Base-by-base conservation (phyloP, 805 yeast species). In the Teunomyces barrocoloradensis region DNA sequence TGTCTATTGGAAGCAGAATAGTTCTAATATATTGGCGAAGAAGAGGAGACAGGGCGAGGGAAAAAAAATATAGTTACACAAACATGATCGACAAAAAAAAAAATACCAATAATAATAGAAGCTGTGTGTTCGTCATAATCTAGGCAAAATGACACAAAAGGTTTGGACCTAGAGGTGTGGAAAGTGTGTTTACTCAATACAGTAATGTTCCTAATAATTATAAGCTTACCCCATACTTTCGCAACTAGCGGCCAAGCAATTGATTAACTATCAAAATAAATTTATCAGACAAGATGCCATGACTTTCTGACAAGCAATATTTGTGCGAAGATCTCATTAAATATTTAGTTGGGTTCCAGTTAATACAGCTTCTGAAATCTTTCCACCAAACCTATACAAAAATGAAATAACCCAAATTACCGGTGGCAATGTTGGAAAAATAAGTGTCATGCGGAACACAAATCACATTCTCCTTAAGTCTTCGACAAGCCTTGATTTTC, bases 61-160 rank as follows among this genome's bases (percentile, higher is more conserved):
- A 40, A 17, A 40, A 27, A 37, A 37, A 37, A 37, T 20, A 37
- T 21, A 21, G 25, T 37, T 37, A 37, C 40, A 37, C 40, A 37
- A 37, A 34, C 20, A 15, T 12, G 6, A 37, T n/a, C 29, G n/a
- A 27, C 40, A n/a, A 37, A 21, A 20, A n/a, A n/a, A 37, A 25
- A 6, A 25, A 25, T 25, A 25, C 11, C 9, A 25, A 25, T 25
- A 25, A 23, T 37, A 34, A 32, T 32, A 32, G 17, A 32, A 32
- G 15, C 15, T 32, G 34, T 32, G 7, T 3, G 34, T 7, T 32
- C 18, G 34, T 32, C 34, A 32, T 15, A 13, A 15, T 32, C 4
- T 13, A 13, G 10, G 9, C 17, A 32, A 25, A 13, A 32, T 32
- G 34, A 32, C 34, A 32, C 34, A 32, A 32, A 32, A 32, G 27